phyloP scores from a whole-genome alignment of 208 protist genomes.

The Phytomonas sp. region DNA sequence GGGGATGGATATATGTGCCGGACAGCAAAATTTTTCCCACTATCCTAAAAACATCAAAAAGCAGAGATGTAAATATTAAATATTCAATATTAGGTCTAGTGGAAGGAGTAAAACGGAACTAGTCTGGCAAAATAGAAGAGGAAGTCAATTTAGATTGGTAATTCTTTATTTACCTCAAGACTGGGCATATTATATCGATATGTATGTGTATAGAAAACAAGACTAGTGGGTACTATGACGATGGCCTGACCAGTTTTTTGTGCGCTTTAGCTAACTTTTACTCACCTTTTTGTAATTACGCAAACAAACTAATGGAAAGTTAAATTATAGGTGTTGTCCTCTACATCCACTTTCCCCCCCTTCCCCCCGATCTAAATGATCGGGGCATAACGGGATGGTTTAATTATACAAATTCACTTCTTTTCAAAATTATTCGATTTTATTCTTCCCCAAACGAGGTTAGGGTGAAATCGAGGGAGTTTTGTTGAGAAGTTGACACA shows the following conservation, averaged over 20 bases:
- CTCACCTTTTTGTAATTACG: neutral
- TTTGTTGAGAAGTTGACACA: neutral
- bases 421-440: neutral
- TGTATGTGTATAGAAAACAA: neutral
- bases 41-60: neutral
- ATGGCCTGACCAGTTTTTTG: neutral
- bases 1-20: neutral
- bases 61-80: neutral
- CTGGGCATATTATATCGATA: neutral
- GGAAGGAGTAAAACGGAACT: neutral
- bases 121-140: neutral
- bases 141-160: neutral
- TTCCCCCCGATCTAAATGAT: neutral
- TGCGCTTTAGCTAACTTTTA: neutral
- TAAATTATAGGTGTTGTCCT: neutral
- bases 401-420: neutral
- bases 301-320: neutral
- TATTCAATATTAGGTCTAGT: neutral
- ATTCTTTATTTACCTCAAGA: neutral
- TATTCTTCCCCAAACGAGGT: neutral
- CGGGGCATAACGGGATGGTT: neutral
- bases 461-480: neutral
- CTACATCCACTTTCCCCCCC: neutral
- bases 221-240: neutral
- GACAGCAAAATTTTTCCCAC: neutral